Evolutionary conservation across 768 basidiomycete genomes (phyloP).

Genomic region (Boletellus sp.): DNA sequence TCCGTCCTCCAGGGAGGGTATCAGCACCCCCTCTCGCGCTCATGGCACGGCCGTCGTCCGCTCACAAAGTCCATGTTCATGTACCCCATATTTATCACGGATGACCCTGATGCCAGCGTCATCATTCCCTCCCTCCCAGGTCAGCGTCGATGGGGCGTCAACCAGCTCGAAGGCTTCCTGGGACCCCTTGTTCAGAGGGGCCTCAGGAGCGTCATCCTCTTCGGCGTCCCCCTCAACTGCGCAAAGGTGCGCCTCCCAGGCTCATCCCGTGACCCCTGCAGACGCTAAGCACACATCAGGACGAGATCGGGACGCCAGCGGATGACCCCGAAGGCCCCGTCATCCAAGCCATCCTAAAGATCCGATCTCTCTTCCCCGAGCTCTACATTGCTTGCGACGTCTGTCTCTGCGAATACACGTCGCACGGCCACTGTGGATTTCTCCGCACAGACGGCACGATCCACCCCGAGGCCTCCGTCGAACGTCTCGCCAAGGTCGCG

Average conservation of each 20-base stretch:
- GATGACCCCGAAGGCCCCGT: slow-evolving; percentile 91
- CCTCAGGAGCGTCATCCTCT: slow-evolving; percentile 86
- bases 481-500: slow-evolving; percentile 90
- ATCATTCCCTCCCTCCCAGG: slow-evolving; percentile 77
- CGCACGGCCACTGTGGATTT: slow-evolving; percentile 94
- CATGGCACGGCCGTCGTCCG: slow-evolving; percentile 79
- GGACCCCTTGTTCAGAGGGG: slow-evolving; percentile 88
- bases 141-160: slow-evolving; percentile 93
- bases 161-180: slow-evolving; percentile 83
- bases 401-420: slow-evolving; percentile 99
- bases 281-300: slow-evolving; percentile 43
- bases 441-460: slow-evolving; percentile 74
- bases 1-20: slow-evolving; percentile 92
- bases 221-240: slow-evolving; percentile 85
- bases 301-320: slow-evolving; percentile 77
- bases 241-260: slow-evolving; percentile 51
- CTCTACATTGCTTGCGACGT: slow-evolving; percentile 93
- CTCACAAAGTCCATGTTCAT: slow-evolving; percentile 93
- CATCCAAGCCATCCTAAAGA: slow-evolving; percentile 82
- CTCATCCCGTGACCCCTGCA: neutral
- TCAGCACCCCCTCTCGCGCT: slow-evolving; percentile 83
- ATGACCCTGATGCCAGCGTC: slow-evolving; percentile 82
- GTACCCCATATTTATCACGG: slow-evolving; percentile 98
- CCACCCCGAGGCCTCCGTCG: slow-evolving; percentile 70
- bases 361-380: slow-evolving; percentile 73